Percentiles rank a stretch among this genome's conserved stretches.
Conservation (phyloP, 768 basidiomycete genomes). For the Pisolithus sp. region DNA sequence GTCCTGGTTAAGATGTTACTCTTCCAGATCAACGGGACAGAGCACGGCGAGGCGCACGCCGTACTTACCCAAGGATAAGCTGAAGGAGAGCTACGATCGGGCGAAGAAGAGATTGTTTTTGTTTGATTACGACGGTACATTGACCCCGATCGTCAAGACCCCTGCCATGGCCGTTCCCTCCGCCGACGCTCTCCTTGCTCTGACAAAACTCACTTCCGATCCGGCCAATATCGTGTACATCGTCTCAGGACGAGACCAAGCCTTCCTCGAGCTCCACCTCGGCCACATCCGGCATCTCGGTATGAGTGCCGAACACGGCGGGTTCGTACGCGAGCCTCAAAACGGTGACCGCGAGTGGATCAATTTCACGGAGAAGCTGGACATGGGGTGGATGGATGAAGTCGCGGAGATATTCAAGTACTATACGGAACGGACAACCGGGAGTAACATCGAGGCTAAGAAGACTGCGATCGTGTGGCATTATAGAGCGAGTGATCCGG, state of each 20-base stretch:
- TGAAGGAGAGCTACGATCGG: slow-evolving; percentile 54
- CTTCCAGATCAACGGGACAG: slow-evolving; percentile 68
- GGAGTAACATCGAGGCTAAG: slow-evolving; percentile 95
- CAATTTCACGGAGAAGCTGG: slow-evolving; percentile 85
- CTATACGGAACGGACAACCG: slow-evolving; percentile 94
- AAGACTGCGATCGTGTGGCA: slow-evolving; percentile 99
- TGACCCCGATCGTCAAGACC: slow-evolving; percentile 93
- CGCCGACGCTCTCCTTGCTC: slow-evolving; percentile 61
- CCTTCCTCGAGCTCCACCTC: slow-evolving; percentile 86
- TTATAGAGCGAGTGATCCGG: slow-evolving; percentile 86
- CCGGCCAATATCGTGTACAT: slow-evolving; percentile 92
- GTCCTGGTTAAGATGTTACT: slow-evolving; percentile 85
- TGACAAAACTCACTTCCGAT: slow-evolving; percentile 66
- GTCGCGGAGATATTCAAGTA: slow-evolving; percentile 94
- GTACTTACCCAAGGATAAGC: slow-evolving; percentile 57
- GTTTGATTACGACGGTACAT: slow-evolving; percentile 97
- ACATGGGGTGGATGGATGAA: slow-evolving; percentile 98
- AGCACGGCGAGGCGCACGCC: slow-evolving; percentile 82
- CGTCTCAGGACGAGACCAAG: slow-evolving; percentile 92
- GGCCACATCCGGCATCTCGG: slow-evolving; percentile 80
- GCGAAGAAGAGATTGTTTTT: slow-evolving; percentile 84
- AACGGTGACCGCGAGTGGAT: slow-evolving; percentile 50
- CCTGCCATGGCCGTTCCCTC: slow-evolving; percentile 86
- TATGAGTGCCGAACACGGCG: slow-evolving; percentile 94
- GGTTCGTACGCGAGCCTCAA: slow-evolving; percentile 77